Evolutionary conservation across 768 basidiomycete species (phyloP), one percentile per base, ranked within the genome.

Genomic region (Leccinum longicurvipes): DNA sequence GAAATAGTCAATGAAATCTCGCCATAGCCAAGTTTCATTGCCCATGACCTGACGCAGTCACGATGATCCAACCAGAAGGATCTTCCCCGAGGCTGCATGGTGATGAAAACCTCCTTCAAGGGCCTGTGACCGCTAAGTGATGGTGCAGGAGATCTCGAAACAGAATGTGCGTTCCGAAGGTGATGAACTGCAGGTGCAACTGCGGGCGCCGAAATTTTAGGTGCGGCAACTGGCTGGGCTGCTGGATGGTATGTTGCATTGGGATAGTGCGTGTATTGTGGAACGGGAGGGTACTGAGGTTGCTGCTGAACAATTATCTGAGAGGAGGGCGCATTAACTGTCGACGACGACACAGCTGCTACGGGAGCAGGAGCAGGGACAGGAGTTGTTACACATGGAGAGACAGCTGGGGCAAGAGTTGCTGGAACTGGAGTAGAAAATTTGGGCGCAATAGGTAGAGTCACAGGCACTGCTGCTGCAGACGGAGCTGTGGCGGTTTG

Each of bases 1-100:
- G 73, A 74, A 34, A 92, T 66, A 54, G 78, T 68, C 17, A 92
- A 51, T 3, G 76, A 77, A 3, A 77, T 78, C 64, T 92, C 91
- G 9, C 76, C 78, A 1, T 74, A 73, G 10, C 75, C 74, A 31
- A 91, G 76, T 47, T 84, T 77, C 68, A 90, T 73, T 4, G 82
- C 81, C 91, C 91, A 92, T 32, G 73, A 81, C 64, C 79, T 82
- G 47, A 92, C 91, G 4, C 89, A 87, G 51, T 90, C 87, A 42
- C 76, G 76, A 53, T 83, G 73, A 62, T 89, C 84, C 28, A 93
- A 73, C 28, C 72, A 73, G 36, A 92, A 69, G 19, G 73, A 73
- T 39, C 91, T 76, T 28, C 81, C 84, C 10, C 71, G 73, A 11
- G 89, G 89, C 47, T 83, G 75, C n/a, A 83, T 78, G 36, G 71